A percentile compares a stretch with the other conserved stretches of the same genome.
Conservation (phyloP, 805 yeast genomes). For the Candida peoriensis region DNA sequence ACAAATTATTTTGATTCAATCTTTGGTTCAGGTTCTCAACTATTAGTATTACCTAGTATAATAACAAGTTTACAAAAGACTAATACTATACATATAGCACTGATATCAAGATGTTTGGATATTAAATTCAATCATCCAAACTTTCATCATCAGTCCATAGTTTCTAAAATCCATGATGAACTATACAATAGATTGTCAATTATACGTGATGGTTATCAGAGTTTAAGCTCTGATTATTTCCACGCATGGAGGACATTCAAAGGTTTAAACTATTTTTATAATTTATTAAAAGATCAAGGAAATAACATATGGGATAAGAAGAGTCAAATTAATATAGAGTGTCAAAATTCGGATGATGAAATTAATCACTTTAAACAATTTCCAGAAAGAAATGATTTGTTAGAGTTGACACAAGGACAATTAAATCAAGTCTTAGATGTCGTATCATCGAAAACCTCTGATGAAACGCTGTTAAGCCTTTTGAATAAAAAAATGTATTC, state of each 20-base stretch:
- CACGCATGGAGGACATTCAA: conserved; percentile 62
- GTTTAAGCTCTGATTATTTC: conserved; percentile 49
- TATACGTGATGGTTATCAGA: conserved; percentile 31
- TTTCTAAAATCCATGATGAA: conserved; percentile 18
- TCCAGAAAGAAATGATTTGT: conserved; percentile 23
- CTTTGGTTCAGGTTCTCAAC: conserved; percentile 22
- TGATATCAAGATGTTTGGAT: conserved; percentile 26
- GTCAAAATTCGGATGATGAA: conserved; percentile 9
- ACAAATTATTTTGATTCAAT: conserved; percentile 22
- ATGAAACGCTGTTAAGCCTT: conserved; percentile 12
- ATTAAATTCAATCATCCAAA: conserved; percentile 20
- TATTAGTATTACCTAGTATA: conserved; percentile 18
- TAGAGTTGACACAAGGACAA: conserved; percentile 15
- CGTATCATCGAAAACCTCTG: conserved; percentile 11
- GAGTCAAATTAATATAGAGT: conserved; percentile 17
- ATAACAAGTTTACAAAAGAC: conserved; percentile 18
- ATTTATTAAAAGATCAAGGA: conserved; percentile 28
- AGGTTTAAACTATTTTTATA: conserved; percentile 39
- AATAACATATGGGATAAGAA: conserved; percentile 24
- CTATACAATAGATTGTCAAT: conserved; percentile 26
- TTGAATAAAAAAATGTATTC: conserved; percentile 10
- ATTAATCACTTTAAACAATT: conserved; percentile 18
- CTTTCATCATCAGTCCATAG: conserved; percentile 1
- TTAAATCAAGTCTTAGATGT: conserved; percentile 16
- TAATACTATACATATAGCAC: conserved; percentile 12